phyloP scores from a whole-genome alignment of 139 green algal species.

The Edaphochlamys debaryana region DNA sequence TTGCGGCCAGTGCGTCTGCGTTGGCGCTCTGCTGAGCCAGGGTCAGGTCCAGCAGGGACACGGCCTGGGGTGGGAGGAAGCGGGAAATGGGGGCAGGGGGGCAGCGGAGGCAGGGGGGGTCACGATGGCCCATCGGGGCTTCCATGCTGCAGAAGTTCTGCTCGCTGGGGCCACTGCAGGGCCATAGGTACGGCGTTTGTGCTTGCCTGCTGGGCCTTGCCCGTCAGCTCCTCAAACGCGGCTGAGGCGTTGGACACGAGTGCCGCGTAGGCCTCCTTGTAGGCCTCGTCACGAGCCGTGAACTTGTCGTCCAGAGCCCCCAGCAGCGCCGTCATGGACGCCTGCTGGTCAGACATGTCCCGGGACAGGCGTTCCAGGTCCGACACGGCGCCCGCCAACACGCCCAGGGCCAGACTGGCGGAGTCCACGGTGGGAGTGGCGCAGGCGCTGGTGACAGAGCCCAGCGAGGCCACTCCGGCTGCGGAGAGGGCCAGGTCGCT shows the following conservation, averaged over 20 bases:
- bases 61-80: neutral
- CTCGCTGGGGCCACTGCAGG: too few relatives aligned
- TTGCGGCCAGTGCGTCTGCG: neutral
- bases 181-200: too few relatives aligned
- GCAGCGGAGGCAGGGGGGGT: too few relatives aligned
- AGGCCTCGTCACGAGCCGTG: neutral
- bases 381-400: neutral
- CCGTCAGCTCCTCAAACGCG: too few relatives aligned
- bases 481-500: too few relatives aligned
- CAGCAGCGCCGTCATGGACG: neutral
- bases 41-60: neutral
- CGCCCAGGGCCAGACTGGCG: neutral
- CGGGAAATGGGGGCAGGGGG: too few relatives aligned
- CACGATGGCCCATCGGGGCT: too few relatives aligned
- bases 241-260: neutral
- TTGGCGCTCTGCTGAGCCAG: neutral
- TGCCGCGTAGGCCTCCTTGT: neutral
- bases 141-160: too few relatives aligned
- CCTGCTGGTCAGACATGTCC: neutral
- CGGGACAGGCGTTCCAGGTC: neutral
- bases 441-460: too few relatives aligned
- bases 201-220: too few relatives aligned
- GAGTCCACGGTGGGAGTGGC: too few relatives aligned
- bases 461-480: too few relatives aligned
- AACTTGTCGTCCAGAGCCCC: slow-evolving; percentile 8